These are phyloP conservation scores for Colletotrichum incanum DNA, from an alignment of 2,329 filamentous ascomycete genomes.

Conservation along the genomic window DNA sequence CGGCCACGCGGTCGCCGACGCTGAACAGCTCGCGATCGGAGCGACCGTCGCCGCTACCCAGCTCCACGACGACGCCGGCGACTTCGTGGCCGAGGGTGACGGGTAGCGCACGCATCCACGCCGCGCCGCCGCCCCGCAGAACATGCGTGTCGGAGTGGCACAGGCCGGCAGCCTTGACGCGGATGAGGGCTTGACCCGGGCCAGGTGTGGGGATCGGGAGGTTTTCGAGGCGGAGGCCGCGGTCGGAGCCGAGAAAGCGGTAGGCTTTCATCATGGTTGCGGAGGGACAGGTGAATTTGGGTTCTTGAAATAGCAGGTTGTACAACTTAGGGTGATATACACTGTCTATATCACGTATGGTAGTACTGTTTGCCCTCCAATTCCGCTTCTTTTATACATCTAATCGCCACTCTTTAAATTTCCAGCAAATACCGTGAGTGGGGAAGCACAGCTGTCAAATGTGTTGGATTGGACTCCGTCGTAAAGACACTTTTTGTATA, in stretches of 20 bases:
- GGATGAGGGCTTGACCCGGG: constrained; percentile 17
- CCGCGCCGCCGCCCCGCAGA: constrained; percentile 34
- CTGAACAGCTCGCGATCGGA: neutral
- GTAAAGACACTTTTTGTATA: no score
- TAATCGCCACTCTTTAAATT: no score
- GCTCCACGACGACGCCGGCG: constrained; percentile 8
- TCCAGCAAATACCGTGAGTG: no score
- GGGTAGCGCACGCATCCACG: constrained; percentile 36
- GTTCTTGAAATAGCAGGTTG: no score
- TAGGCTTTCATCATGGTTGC: constrained; percentile 28
- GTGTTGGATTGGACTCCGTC: no score
- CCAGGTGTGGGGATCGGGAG: constrained; percentile 10
- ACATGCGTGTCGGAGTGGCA: constrained; percentile 41
- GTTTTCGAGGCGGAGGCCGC: constrained; percentile 24
- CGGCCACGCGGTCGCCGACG: constrained; percentile 29
- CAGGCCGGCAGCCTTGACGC: constrained; percentile 33
- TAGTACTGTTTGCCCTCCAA: no score
- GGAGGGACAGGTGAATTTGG: no score
- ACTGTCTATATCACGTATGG: no score
- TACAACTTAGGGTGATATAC: no score
- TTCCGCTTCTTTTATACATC: no score
- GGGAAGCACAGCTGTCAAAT: no score
- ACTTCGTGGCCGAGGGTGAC: constrained; percentile 33
- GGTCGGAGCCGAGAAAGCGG: constrained; percentile 24
- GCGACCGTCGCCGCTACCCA: neutral